A percentile compares a stretch with the other conserved stretches of the same genome.
These are phyloP conservation scores for Solanum hybrid DNA, from an alignment of 305 asterid species.

Conservation along the genomic window DNA sequence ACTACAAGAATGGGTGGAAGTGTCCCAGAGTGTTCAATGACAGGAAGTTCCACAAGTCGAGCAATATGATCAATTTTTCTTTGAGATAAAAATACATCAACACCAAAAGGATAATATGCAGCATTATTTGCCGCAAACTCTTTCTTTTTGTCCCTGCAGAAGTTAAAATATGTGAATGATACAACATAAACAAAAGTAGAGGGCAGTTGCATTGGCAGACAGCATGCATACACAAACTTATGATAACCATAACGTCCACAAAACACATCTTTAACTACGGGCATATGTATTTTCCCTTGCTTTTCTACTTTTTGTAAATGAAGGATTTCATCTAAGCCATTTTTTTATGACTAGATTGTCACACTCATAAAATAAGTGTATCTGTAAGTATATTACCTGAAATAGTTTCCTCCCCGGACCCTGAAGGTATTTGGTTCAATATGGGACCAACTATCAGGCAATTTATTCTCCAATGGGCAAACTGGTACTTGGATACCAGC, in stretches of 20 bases:
- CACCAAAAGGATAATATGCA: conserved; percentile 90
- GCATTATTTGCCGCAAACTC: conserved; percentile 67
- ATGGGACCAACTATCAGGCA: conserved; percentile 83
- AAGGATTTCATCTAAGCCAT: background rate
- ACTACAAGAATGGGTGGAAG: conserved; percentile 88
- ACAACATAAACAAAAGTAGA: background rate
- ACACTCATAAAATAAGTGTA: background rate
- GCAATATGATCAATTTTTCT: conserved; percentile 78
- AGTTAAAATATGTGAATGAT: background rate
- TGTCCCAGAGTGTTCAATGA: conserved; percentile 35
- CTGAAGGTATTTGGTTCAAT: conserved; percentile 74
- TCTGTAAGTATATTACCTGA: conserved; percentile 35
- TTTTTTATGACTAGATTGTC: background rate
- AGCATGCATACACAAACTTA: background rate
- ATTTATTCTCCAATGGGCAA: conserved; percentile 71
- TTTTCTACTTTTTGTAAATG: background rate
- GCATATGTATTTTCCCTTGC: background rate
- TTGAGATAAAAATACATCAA: conserved; percentile 75
- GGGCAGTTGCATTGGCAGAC: background rate
- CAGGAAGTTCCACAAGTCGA: conserved; percentile 77
- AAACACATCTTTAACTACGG: background rate
- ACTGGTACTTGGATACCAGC: conserved; percentile 94
- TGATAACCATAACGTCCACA: background rate
- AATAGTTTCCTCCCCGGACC: conserved; percentile 71
- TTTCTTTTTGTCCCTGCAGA: conserved; percentile 81